Conservation (phyloP, 441 rosid genomes). For the Aquilaria agallochum region DNA sequence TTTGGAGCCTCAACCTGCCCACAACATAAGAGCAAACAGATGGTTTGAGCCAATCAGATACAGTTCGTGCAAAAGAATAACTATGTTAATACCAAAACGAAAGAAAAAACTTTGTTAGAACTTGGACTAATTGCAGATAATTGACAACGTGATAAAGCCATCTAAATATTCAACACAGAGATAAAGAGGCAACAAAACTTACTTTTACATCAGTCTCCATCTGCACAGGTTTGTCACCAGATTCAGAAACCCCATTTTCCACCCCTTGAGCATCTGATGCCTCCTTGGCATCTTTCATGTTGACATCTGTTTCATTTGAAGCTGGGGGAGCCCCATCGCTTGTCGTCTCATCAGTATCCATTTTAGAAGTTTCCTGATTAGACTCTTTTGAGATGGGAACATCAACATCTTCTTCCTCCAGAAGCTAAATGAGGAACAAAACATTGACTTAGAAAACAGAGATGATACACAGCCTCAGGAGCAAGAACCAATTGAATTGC, state of each 20-base stretch:
- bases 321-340: slow-evolving; percentile 34
- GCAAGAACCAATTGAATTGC: neutral
- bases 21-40: neutral
- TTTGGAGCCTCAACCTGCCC: slow-evolving; percentile 73
- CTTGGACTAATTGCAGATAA: neutral
- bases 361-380: slow-evolving; percentile 49
- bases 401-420: slow-evolving; percentile 89
- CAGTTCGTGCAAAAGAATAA: too few species aligned
- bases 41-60: too few species aligned
- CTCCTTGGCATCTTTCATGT: slow-evolving; percentile 74
- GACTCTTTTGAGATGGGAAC: slow-evolving; percentile 72
- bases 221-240: slow-evolving; percentile 63
- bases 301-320: slow-evolving; percentile 60
- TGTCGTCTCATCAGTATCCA: slow-evolving; percentile 73
- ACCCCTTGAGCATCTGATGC: slow-evolving; percentile 44
- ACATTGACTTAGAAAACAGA: neutral
- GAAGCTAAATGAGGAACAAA: slow-evolving; percentile 41
- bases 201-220: slow-evolving; percentile 94
- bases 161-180: neutral
- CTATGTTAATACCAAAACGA: neutral
- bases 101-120: neutral
- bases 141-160: neutral
- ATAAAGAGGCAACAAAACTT: neutral
- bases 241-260: slow-evolving; percentile 75
- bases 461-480: neutral